Evolutionary conservation across 1,284 basidiomycete species (phyloP).

Genomic region (Cryptococcus sp.): DNA sequence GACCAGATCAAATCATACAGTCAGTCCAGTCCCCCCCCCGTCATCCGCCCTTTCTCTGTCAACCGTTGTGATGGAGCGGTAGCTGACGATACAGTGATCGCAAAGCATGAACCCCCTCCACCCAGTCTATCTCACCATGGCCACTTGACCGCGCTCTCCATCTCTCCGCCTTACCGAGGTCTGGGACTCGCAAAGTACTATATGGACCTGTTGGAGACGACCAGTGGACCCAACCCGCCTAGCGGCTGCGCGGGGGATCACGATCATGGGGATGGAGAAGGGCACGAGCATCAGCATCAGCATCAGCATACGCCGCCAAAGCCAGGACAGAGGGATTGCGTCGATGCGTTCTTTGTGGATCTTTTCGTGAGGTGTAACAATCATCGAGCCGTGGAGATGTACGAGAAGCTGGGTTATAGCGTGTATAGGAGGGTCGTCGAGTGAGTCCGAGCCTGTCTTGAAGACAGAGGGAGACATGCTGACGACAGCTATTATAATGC

Average conservation of each 20-base stretch:
- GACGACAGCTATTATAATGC: conserved; percentile 42
- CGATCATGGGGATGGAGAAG: background rate
- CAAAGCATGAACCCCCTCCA: conserved; percentile 45
- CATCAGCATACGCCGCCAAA: background rate
- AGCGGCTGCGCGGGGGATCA: background rate
- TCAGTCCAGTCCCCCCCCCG: conserved; percentile 13
- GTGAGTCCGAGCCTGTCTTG: conserved; percentile 26
- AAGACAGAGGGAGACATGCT: background rate
- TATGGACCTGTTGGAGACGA: conserved; percentile 42
- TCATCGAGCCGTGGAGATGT: conserved; percentile 44
- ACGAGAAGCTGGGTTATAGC: conserved; percentile 46
- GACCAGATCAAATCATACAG: conserved; percentile 33
- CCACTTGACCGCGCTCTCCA: conserved; percentile 46
- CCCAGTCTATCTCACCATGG: conserved; percentile 45
- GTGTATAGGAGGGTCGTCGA: conserved; percentile 47
- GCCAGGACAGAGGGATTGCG: conserved; percentile 21
- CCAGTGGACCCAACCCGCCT: conserved; percentile 14
- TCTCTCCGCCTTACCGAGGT: conserved; percentile 38
- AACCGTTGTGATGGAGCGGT: too few species aligned
- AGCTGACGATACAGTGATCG: conserved; percentile 32
- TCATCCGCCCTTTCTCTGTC: background rate
- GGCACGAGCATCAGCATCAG: background rate
- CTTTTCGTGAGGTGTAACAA: conserved; percentile 48
- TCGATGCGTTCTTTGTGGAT: conserved; percentile 46
- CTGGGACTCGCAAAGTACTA: conserved; percentile 43